Percentiles rank a stretch among this genome's conserved stretches.
phyloP scores from a whole-genome alignment of 2,329 filamentous ascomycete species.

The Cladosporium velox region DNA sequence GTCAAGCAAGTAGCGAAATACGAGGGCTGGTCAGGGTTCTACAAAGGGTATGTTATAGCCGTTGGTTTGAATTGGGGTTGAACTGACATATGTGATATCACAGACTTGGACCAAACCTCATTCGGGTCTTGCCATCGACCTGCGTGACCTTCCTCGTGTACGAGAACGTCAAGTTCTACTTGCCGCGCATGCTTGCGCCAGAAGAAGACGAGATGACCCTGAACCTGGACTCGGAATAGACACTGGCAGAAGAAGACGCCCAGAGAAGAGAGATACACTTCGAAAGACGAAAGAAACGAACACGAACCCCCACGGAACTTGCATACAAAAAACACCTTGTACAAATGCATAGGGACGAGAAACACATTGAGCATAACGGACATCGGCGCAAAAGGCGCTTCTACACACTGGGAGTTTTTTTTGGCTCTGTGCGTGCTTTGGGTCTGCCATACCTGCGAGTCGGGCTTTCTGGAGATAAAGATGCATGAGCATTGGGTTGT shows the following conservation, averaged over 20 bases:
- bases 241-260: not conserved
- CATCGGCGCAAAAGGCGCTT: not conserved
- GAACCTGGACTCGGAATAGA: not conserved
- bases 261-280: not conserved
- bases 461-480: not conserved
- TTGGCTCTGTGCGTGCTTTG: not conserved
- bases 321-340: not conserved
- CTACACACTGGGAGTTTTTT: not conserved
- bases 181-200: conserved; percentile 43
- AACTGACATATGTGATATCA: not conserved
- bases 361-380: conserved; percentile 9
- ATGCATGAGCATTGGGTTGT: not conserved
- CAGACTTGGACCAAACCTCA: conserved; percentile 75
- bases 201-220: conserved; percentile 4
- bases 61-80: not conserved
- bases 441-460: not conserved
- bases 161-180: conserved; percentile 81
- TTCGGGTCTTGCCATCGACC: conserved; percentile 88
- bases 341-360: conserved; percentile 10
- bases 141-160: conserved; percentile 97
- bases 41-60: conserved; percentile 64
- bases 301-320: not conserved
- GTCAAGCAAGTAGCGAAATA: conserved; percentile 71
- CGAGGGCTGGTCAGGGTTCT: conserved; percentile 83
- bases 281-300: conserved; percentile 7